Percentiles rank a stretch among this genome's conserved stretches.
These are phyloP conservation scores for Phytopythium cucurbitacearum DNA, from an alignment of 352 stramenopile species.

Conservation along the genomic window DNA sequence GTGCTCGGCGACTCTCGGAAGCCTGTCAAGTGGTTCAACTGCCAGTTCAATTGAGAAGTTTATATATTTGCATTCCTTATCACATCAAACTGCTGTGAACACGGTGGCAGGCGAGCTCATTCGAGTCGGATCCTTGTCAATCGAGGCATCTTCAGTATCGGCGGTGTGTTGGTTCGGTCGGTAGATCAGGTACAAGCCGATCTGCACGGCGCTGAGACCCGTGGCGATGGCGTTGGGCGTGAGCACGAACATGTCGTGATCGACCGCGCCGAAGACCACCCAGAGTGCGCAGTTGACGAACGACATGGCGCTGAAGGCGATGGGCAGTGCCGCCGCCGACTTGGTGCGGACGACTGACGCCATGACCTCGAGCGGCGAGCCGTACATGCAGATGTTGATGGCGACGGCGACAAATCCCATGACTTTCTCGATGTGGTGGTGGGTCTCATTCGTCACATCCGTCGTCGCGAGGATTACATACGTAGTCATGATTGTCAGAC, in stretches of 20 bases:
- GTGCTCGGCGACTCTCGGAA: slow-evolving; percentile 3
- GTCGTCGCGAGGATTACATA: slow-evolving; percentile 30
- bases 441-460: slow-evolving; percentile 17
- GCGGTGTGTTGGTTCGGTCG: neutral
- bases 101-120: neutral
- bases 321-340: slow-evolving; percentile 36
- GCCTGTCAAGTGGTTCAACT: slow-evolving; percentile 8
- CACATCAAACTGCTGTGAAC: neutral
- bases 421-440: slow-evolving; percentile 20
- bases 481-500: slow-evolving; percentile 18
- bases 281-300: slow-evolving; percentile 39
- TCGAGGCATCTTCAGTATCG: neutral
- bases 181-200: slow-evolving; percentile 40
- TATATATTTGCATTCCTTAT: neutral
- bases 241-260: slow-evolving; percentile 30
- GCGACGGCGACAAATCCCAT: slow-evolving; percentile 34
- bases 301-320: slow-evolving; percentile 33
- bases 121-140: neutral
- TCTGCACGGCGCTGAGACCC: slow-evolving; percentile 29
- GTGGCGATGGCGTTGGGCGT: slow-evolving; percentile 29
- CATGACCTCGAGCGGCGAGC: slow-evolving; percentile 40
- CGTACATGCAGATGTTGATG: slow-evolving; percentile 38
- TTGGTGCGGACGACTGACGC: slow-evolving; percentile 31
- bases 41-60: slow-evolving; percentile 4
- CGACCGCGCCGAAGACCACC: slow-evolving; percentile 35